These are phyloP conservation scores for Botryotinia globosa DNA, from an alignment of 2,329 filamentous ascomycete genomes.

Conservation along the genomic window DNA sequence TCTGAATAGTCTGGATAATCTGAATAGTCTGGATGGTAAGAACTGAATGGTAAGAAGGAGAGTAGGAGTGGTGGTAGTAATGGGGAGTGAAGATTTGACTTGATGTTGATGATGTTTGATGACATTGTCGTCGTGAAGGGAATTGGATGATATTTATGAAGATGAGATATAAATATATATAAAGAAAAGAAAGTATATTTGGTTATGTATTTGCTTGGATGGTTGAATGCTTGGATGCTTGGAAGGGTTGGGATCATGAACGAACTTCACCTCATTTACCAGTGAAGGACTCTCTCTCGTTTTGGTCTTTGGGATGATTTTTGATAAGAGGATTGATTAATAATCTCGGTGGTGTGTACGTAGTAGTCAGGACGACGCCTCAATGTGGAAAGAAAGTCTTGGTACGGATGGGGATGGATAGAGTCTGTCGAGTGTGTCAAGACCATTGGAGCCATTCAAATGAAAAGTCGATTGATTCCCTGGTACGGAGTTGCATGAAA, in stretches of 20 bases:
- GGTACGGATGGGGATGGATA: constrained; percentile 2
- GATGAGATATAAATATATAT: too few species aligned
- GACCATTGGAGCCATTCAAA: too few species aligned
- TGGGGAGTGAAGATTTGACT: neutral
- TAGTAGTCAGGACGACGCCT: neutral
- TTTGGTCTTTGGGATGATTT: neutral
- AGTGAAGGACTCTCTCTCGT: too few species aligned
- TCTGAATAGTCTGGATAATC: neutral
- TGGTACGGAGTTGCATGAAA: neutral
- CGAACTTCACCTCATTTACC: neutral
- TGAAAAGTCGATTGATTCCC: neutral
- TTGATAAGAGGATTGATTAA: neutral
- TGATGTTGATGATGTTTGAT: neutral
- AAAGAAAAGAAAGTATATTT: neutral
- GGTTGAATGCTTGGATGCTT: neutral
- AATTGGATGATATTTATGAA: neutral
- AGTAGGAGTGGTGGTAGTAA: neutral
- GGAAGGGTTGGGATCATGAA: neutral
- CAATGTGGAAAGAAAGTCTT: neutral
- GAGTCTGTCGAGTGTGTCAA: neutral
- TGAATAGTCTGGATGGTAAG: neutral
- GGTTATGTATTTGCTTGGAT: neutral
- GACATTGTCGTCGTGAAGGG: neutral
- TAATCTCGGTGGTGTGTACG: neutral
- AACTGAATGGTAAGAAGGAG: neutral